A percentile compares a stretch with the other conserved stretches of the same genome.
Conservation (phyloP, 2,329 filamentous ascomycete genomes). For the Colletotrichum sp. region DNA sequence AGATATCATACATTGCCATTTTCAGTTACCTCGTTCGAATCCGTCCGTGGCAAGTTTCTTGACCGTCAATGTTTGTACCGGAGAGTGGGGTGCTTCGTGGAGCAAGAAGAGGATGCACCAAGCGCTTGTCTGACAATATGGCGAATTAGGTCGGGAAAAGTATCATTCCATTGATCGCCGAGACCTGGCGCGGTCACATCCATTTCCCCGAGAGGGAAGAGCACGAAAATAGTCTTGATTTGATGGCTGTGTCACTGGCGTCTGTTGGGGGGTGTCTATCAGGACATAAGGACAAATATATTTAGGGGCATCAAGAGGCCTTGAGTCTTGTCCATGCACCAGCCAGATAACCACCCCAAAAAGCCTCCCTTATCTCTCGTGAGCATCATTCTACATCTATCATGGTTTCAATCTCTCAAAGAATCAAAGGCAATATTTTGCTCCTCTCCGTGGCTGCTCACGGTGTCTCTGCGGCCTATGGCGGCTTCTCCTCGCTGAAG, state of each 20-base stretch:
- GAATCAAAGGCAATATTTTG: not conserved
- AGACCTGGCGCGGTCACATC: not conserved
- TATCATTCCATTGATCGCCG: not conserved
- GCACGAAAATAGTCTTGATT: not conserved
- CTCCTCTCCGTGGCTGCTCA: not conserved
- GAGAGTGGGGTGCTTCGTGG: not conserved
- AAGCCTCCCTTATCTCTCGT: accelerated
- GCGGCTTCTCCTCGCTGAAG: not conserved
- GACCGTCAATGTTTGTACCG: not conserved
- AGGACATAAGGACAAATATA: not conserved
- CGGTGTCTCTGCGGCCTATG: not conserved
- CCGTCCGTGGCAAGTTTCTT: not conserved
- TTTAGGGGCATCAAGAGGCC: not conserved
- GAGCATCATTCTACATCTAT: not conserved
- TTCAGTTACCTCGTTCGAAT: not conserved
- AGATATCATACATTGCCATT: not conserved
- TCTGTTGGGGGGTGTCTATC: not conserved
- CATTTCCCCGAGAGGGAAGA: not conserved
- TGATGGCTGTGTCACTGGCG: not conserved
- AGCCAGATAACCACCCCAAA: not conserved
- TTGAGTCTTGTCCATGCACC: not conserved
- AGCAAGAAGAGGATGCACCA: not conserved
- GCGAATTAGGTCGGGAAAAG: not conserved
- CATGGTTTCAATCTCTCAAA: not conserved
- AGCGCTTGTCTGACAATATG: not conserved